Evolutionary conservation across 2,329 filamentous ascomycete genomes (phyloP), one percentile per base, ranked within the genome.

Genomic region (Leptosphaerulina australis): DNA sequence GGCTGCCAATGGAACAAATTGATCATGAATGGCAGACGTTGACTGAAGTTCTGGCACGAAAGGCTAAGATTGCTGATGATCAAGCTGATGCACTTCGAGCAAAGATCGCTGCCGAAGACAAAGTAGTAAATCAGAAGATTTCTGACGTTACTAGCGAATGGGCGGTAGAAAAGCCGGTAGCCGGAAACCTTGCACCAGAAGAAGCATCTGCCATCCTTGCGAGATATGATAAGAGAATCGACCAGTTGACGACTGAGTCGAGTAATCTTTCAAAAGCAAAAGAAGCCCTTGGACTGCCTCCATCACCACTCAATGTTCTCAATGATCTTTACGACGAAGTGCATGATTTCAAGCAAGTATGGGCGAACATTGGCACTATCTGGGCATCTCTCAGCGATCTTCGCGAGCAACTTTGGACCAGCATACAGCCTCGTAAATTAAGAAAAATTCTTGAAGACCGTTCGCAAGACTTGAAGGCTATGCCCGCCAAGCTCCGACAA

Each of bases 401-500:
- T 12, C 86, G 91, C 22, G 95, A 99, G 64, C 88, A 86, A 43
- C 82, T 96, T 1, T 99, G 95, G 95, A 95, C 88, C 48, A 96
- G 90, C 67, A 89, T 99, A 1, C 91, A 97, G 69, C 93, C 95
- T 7, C 85, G 94, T 57, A 99, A 97, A 76, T 85, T 99, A 50
- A 86, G 94, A 28, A 84, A 89, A 62, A 89, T 90, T 55, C 87
- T 99, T 40, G 93, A 99, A 67, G 87, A 88, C 37, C 82, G n/a
- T 97, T 44, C 90, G 97, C 72, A 96, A 96, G 79, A 96, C 96
- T 83, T 92, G 26, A 97, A 96, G 76, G 93, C 97, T 56, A 97
- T 99, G 94, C 94, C 95, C 0, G 96, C 91, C 74, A 87, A 94
- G 52, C 97, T 99, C 93, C 87, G 95, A 53, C 95, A 99, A 69